Percentiles rank a stretch among this genome's conserved stretches.
These are phyloP conservation scores for Citrus inodora DNA, from an alignment of 345 rosid genomes.

Conservation along the genomic window DNA sequence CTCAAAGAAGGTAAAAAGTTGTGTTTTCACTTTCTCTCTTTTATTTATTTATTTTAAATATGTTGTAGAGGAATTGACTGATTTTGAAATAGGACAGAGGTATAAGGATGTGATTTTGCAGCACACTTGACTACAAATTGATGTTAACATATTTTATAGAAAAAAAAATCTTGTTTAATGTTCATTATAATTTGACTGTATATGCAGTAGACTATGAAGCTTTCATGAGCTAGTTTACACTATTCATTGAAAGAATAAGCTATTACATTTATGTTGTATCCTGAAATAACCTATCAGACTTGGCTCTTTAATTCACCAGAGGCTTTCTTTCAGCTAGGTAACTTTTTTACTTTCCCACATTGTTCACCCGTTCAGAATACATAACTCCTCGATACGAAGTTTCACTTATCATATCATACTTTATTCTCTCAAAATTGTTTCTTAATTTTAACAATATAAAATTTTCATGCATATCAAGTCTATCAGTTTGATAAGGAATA, in stretches of 20 bases:
- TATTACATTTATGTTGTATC: not conserved
- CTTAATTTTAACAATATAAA: not conserved
- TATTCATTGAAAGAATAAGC: not conserved
- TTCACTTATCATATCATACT: not conserved
- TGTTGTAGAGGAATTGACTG: not conserved
- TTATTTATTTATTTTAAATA: no score
- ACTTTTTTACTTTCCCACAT: not conserved
- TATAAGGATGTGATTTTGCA: not conserved
- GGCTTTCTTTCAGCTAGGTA: not conserved
- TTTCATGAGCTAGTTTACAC: not conserved
- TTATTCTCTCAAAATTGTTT: not conserved
- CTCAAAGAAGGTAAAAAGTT: constrained; percentile 66
- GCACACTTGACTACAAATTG: not conserved
- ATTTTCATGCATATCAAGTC: not conserved
- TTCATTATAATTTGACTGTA: not conserved
- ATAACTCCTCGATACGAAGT: not conserved
- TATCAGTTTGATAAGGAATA: not conserved
- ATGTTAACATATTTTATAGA: not conserved
- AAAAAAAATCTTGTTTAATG: not conserved
- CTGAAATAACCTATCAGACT: not conserved
- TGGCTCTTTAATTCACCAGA: not conserved
- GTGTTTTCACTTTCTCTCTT: not conserved
- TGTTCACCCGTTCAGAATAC: not conserved
- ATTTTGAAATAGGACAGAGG: not conserved
- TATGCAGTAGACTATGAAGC: not conserved